Conservation (phyloP, 2,329 filamentous ascomycete genomes). For the Pseudocercospora fuligena region DNA sequence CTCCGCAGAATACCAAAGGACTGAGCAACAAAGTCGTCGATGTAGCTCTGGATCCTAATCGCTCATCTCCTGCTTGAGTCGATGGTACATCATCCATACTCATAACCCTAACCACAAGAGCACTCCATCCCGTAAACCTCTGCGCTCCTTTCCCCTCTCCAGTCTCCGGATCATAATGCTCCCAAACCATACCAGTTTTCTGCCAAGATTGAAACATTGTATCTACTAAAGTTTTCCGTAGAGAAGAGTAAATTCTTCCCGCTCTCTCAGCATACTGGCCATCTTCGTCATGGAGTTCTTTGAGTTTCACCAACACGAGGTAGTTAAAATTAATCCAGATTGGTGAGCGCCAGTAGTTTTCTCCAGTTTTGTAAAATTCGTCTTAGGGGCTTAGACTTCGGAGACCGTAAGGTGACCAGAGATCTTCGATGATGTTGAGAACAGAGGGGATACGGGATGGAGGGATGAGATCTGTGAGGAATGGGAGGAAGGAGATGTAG, state of each 20-base stretch:
- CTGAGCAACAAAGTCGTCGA: too few species aligned
- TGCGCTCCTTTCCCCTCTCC: constrained; percentile 90
- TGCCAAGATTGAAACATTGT: constrained; percentile 89
- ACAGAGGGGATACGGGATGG: constrained; percentile 77
- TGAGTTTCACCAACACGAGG: constrained; percentile 77
- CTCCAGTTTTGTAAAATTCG: constrained; percentile 81
- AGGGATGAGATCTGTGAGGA: constrained; percentile 81
- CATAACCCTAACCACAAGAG: constrained; percentile 96
- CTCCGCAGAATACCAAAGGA: too few species aligned
- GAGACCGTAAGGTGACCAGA: constrained; percentile 89
- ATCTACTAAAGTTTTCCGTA: constrained; percentile 83
- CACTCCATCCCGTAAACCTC: constrained; percentile 98
- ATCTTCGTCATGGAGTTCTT: constrained; percentile 57
- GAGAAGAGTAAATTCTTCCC: constrained; percentile 71
- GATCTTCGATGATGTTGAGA: constrained; percentile 76
- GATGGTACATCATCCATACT: constrained; percentile 83
- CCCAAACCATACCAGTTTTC: constrained; percentile 97
- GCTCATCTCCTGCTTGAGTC: too few species aligned
- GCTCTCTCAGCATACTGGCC: constrained; percentile 65
- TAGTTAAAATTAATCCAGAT: constrained; percentile 98
- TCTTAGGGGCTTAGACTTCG: constrained; percentile 85
- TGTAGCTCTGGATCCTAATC: too few species aligned
- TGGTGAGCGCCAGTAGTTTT: constrained; percentile 96
- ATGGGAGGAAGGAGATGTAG: constrained; percentile 91
- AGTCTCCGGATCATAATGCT: constrained; percentile 95